A percentile compares a stretch with the other conserved stretches of the same genome.
Conservation (phyloP, 2,329 filamentous ascomycete species). For the Sarocladium oryzae region DNA sequence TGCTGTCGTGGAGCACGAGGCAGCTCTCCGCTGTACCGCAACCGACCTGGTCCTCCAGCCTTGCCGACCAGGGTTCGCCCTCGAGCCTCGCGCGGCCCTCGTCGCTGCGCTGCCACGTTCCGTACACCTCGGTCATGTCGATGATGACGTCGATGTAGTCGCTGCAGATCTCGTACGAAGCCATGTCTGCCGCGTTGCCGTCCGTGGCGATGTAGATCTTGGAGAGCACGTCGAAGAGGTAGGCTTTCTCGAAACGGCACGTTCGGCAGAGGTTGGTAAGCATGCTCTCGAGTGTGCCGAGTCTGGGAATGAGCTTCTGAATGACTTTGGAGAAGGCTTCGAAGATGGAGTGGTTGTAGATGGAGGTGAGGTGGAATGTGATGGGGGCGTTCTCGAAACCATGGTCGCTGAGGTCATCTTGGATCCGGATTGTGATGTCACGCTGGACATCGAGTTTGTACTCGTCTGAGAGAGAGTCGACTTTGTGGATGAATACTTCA, state of each 20-base stretch:
- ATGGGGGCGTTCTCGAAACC: slow-evolving; percentile 92
- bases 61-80: slow-evolving; percentile 53
- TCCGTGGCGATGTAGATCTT: slow-evolving; percentile 99
- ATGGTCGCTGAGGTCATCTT: slow-evolving; percentile 89
- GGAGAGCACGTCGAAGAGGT: slow-evolving; percentile 93
- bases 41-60: slow-evolving; percentile 59
- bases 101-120: slow-evolving; percentile 58
- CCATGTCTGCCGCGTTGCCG: slow-evolving; percentile 86
- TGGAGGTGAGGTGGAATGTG: slow-evolving; percentile 92
- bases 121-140: slow-evolving; percentile 93
- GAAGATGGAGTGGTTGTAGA: slow-evolving; percentile 98
- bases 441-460: slow-evolving; percentile 94
- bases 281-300: slow-evolving; percentile 87
- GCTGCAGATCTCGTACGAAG: slow-evolving; percentile 95
- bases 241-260: slow-evolving; percentile 95
- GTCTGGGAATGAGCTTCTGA: slow-evolving; percentile 89
- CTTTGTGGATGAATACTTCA: slow-evolving; percentile 98
- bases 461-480: slow-evolving; percentile 94
- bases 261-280: slow-evolving; percentile 90
- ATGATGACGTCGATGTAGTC: slow-evolving; percentile 99
- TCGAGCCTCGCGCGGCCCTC: slow-evolving; percentile 51
- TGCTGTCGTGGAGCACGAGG: slow-evolving; percentile 59
- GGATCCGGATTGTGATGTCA: slow-evolving; percentile 92
- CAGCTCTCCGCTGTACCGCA: slow-evolving; percentile 61
- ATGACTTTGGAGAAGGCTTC: slow-evolving; percentile 98